Percentiles rank a stretch among this genome's conserved stretches.
Evolutionary conservation across 805 yeast genomes (phyloP).

Genomic region (Huiozyma sinensis): DNA sequence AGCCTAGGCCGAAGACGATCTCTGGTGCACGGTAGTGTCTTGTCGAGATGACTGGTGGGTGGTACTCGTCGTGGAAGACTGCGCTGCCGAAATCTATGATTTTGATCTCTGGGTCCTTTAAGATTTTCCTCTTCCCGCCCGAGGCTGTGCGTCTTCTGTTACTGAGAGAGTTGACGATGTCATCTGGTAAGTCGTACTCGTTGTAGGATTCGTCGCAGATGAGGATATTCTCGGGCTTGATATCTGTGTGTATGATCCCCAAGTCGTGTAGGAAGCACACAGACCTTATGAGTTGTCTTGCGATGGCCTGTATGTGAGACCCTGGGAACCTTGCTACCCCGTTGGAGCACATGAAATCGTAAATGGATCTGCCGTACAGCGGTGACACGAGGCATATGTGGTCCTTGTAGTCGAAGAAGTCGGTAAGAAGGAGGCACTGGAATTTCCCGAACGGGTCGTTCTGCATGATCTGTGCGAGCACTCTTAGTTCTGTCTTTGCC

Average conservation of each 20-base stretch:
- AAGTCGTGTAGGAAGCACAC: constrained; percentile 86
- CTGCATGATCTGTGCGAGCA: constrained; percentile 33
- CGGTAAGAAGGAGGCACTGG: constrained; percentile 71
- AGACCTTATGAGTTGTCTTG: constrained; percentile 73
- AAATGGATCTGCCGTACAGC: constrained; percentile 70
- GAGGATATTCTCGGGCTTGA: constrained; percentile 91
- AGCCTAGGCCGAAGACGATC: constrained; percentile 85
- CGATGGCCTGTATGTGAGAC: constrained; percentile 78
- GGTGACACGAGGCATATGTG: constrained; percentile 94
- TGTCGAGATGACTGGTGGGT: constrained; percentile 83
- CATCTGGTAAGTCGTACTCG: constrained; percentile 16
- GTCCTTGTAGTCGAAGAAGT: constrained; percentile 84
- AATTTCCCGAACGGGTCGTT: constrained; percentile 47
- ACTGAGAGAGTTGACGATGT: constrained; percentile 14
- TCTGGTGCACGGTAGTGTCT: constrained; percentile 97
- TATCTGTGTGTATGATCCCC: constrained; percentile 86
- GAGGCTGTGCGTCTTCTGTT: constrained; percentile 24
- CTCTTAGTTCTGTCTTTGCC: constrained; percentile 81
- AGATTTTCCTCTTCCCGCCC: constrained; percentile 27
- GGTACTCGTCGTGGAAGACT: constrained; percentile 87
- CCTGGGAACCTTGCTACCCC: constrained; percentile 88
- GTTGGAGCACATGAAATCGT: constrained; percentile 81
- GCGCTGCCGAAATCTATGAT: constrained; percentile 97
- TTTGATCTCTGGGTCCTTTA: constrained; percentile 72
- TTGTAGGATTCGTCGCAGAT: constrained; percentile 29